Evolutionary conservation across 305 asterid species (phyloP), one percentile per base, ranked within the genome.

Genomic region (Fraxinus sp.): DNA sequence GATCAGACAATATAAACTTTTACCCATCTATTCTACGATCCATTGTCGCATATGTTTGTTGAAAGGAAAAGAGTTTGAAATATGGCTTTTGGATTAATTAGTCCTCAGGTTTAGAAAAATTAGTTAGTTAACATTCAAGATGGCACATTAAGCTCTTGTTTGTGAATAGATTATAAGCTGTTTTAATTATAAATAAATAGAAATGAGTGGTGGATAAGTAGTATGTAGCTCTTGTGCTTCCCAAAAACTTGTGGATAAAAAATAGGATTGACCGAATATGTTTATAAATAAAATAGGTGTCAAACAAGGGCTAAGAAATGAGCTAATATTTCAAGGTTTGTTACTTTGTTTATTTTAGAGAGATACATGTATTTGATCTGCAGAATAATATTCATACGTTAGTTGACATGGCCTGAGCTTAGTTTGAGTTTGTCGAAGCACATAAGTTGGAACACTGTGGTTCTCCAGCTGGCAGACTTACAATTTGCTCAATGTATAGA

Each of bases 361-460:
- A 55, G 64, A n/a, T 52, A 1, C 64, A 5, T n/a, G 64, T 55
- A 55, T 55, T 55, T 55, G 24, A n/a, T 55, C 64, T 5, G 24
- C 64, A n/a, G n/a, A 52, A 55, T 55, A 55, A n/a, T n/a, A 52
- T 52, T 52, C 62, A 52, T 16, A 16, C 8, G 68, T 52, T 28
- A 68, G 78, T 79, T 77, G 80, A 66, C 82, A 77, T 79, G 85
- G 66, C 59, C 18, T 59, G 55, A 77, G 10, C 35, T 64, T 37
- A 30, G 36, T 30, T 18, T 20, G 70, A 68, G 36, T 16, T 36
- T 71, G 76, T 32, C 5, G 43, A 14, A 71, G 43, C 24, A 71
- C 41, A 14, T 71, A 16, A 32, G 43, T 30, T 71, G 24, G 41
- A 70, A 13, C 14, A 70, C 16, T 70, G 76, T 71, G 76, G 43